Conservation (phyloP, 2,329 filamentous ascomycete species). For the Fusarium musae region DNA sequence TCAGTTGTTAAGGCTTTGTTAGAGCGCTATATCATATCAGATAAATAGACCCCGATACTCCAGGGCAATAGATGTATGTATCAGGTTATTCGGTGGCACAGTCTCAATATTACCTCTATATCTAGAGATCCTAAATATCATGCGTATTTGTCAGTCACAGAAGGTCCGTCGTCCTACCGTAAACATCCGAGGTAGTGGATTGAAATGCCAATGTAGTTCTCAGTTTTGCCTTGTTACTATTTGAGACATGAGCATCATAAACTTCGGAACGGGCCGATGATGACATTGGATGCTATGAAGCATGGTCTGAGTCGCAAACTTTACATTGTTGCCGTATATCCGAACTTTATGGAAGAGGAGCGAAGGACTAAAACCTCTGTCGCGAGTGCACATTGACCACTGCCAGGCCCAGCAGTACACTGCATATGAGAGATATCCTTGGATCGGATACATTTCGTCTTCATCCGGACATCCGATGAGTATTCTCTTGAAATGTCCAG, state of each 20-base stretch:
- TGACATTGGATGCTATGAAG: no score
- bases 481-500: rapidly evolving
- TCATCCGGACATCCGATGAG: background rate
- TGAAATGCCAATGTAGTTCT: rapidly evolving
- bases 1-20: background rate
- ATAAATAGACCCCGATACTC: background rate
- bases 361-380: no score
- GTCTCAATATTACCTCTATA: rapidly evolving
- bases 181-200: rapidly evolving
- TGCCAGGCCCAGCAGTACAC: no score
- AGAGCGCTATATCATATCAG: background rate
- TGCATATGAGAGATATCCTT: no score
- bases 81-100: no score
- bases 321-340: background rate
- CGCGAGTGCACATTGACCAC: no score
- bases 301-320: background rate
- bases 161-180: no score
- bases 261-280: background rate
- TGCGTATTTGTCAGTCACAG: background rate
- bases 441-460: rapidly evolving
- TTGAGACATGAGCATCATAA: rapidly evolving
- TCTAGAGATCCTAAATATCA: rapidly evolving
- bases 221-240: no score
- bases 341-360: background rate
- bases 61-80: rapidly evolving